These are phyloP conservation scores for Omphalea diandra DNA, from an alignment of 441 rosid species.

Conservation along the genomic window DNA sequence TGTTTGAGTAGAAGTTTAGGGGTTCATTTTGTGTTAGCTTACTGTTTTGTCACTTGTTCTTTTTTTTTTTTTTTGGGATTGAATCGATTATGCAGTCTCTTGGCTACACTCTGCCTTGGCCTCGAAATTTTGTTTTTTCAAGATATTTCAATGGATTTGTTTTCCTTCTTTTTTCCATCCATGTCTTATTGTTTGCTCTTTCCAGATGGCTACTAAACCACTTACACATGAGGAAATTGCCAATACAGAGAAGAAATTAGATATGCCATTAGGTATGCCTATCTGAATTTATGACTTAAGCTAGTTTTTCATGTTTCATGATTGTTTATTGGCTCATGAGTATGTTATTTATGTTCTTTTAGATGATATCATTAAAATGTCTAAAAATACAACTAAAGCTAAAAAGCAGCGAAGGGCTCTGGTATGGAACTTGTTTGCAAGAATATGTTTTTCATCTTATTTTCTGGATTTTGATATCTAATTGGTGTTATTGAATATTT, in stretches of 20 bases:
- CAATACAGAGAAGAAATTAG: constrained; percentile 82
- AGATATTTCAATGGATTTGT: no score
- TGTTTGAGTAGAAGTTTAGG: no score
- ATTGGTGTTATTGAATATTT: constrained; percentile 13
- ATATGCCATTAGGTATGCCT: constrained; percentile 76
- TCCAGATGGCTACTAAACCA: constrained; percentile 73
- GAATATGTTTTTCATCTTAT: neutral
- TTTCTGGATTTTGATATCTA: constrained; percentile 1
- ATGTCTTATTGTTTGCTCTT: neutral
- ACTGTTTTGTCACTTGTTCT: neutral
- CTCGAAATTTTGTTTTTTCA: neutral
- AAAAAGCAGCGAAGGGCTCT: constrained; percentile 51
- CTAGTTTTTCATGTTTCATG: neutral
- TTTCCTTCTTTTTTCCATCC: neutral
- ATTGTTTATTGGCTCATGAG: constrained; percentile 6
- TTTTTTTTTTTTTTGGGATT: neutral
- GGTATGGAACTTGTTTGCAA: constrained; percentile 35
- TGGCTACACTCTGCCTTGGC: no score
- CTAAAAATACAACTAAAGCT: constrained; percentile 48
- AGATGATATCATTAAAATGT: constrained; percentile 90
- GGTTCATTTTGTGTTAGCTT: no score
- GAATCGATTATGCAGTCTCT: no score
- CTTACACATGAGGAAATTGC: constrained; percentile 68
- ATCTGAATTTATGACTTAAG: neutral
- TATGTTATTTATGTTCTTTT: constrained; percentile 4